phyloP scores from a whole-genome alignment of 1,139 yeast species.

The Candida tropicalis region DNA sequence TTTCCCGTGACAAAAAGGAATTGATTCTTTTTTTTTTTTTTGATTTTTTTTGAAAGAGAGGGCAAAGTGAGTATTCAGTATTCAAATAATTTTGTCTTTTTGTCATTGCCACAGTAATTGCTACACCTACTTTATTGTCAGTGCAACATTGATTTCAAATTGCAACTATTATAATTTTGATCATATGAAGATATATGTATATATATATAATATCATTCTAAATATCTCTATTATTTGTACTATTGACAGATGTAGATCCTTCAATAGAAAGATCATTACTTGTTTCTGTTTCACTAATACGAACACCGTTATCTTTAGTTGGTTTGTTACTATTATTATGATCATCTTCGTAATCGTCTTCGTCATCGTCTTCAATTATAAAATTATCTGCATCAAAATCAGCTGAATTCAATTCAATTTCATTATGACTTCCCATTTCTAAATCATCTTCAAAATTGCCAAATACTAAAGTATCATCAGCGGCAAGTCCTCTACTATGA shows the following conservation, averaged over 20 bases:
- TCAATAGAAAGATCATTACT: background rate
- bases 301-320: constrained; percentile 2
- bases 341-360: constrained; percentile 23
- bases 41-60: too few relatives aligned
- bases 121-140: too few relatives aligned
- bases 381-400: constrained; percentile 42
- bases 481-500: constrained; percentile 22
- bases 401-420: constrained; percentile 36
- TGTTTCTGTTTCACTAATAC: background rate
- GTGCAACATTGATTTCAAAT: constrained; percentile 1
- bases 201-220: background rate
- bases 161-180: background rate
- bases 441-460: constrained; percentile 45
- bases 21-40: too few relatives aligned
- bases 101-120: constrained; percentile 1
- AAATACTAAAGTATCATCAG: constrained; percentile 38
- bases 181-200: too few relatives aligned
- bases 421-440: constrained; percentile 24
- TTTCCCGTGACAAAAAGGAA: too few relatives aligned
- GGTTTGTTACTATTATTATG: background rate
- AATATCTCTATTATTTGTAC: background rate
- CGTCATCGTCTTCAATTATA: constrained; percentile 36
- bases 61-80: too few relatives aligned
- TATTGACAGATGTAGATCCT: background rate
- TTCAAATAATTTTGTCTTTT: background rate